Base-by-base conservation (phyloP, 140 eudicot species). In the Erigeron philadelphicus region DNA sequence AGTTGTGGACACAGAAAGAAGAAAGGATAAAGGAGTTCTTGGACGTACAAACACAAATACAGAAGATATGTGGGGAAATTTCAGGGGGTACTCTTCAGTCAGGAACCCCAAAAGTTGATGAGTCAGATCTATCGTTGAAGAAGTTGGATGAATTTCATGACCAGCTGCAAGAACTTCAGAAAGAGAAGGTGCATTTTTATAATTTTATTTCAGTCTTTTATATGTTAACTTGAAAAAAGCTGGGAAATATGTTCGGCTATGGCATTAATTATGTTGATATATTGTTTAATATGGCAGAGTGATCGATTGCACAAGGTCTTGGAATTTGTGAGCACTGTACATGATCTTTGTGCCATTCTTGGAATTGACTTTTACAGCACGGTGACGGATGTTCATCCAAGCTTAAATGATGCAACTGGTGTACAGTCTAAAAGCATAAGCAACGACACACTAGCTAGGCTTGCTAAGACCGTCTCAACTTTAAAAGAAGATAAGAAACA, bases 241-340 rank as follows among this genome's bases (percentile, higher is more conserved):
- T 17, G 56, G 41, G 68, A 21, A 19, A 45, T 45, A 45, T 45
- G 18, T 18, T 7, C 43, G 56, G 56, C 9, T 69, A 43, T 19
- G 56, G 18, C 31, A 70, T 56, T 0, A 23, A 9, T 50, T 18
- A 54, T 17, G 50, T 64, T 38, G 72, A 62, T 69, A 25, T 70
- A 18, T 31, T 69, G 52, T 76, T 63, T 50, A n/a, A 65, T 79
- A 44, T 73, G 72, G 66, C 88, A 92, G 98, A 92, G 96, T 78
- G 96, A 89, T 66, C 82, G 98, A 81, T 74, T 92, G 83, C 92
- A 86, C 75, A 92, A 86, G 85, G 98, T 92, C 68, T 85, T 92
- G 76, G 98, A 89, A 71, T 79, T 86, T 57, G 95, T 92, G 54
- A 89, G 96, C 79, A 77, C 88, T n/a, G 87, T 92, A 64, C 98